Base-by-base conservation (phyloP, 2,329 filamentous ascomycete genomes). In the Gliomastix tumulicola region DNA sequence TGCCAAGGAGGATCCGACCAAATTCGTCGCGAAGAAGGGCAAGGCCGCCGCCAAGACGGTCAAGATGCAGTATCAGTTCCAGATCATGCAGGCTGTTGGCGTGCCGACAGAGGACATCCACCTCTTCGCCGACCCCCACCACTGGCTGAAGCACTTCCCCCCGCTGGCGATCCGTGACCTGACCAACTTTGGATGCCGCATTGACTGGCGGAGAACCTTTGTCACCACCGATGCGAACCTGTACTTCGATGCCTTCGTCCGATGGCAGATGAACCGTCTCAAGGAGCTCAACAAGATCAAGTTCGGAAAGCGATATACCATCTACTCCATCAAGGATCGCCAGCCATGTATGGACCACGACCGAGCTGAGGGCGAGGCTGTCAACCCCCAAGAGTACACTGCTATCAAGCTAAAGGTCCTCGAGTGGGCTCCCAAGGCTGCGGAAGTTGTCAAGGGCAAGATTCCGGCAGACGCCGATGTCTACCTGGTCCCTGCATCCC, bases 161-260 rank as follows among this genome's bases (percentile, higher is more conserved):
- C 32, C 62, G 7, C 51, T 67, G 43, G 58, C 61, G 8, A 77
- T 82, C 55, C 69, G 76, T 41, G 88, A 98, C 57, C 70, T 96
- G 48, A 85, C 80, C 49, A 83, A 82, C 57, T 79, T 97, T 44
- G 90, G 90, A 41, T 82, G 83, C 35, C 74, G 89, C 49, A 84
- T 97, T 51, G 92, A 97, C 59, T 98, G 90, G 90, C 76, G 90
- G 54, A 74, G 92, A 57, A 83, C 84, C 25, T 87, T 98, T 46
- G 84, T 97, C 45, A 98, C 92, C 7, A 98, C 92, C 3, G 88
- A 96, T 50, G 88, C 88, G 23, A 98, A 98, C 63, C 88, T 88
- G 5, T 97, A 92, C 68, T 98, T 94, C 57, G 90, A 98, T 57
- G 77, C 87, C 5, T 98, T 98, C 53, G 83, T 97, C 28, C 71